These are phyloP conservation scores for Trametes cinnabarina DNA, from an alignment of 768 basidiomycete genomes.

Conservation along the genomic window DNA sequence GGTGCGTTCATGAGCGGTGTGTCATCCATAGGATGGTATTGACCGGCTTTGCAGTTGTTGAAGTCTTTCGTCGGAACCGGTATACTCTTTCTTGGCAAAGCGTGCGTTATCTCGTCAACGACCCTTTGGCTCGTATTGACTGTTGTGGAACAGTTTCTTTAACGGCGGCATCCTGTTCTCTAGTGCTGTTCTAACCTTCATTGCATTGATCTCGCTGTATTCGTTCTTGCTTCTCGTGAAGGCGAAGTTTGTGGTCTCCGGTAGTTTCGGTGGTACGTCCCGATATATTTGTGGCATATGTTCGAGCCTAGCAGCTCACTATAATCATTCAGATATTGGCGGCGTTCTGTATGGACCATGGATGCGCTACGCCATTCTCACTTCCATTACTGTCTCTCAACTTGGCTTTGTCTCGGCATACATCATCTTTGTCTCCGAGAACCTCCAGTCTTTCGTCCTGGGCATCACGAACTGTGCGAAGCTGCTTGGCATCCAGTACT, in stretches of 20 bases:
- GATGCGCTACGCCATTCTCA: conserved; percentile 89
- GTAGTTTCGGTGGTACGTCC: conserved; percentile 86
- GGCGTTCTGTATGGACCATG: conserved; percentile 87
- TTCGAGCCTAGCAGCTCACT: no score
- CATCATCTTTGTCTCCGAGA: conserved; percentile 94
- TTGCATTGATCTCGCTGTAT: conserved; percentile 85
- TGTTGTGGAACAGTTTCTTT: conserved; percentile 60
- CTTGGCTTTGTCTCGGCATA: conserved; percentile 89
- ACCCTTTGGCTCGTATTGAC: background rate
- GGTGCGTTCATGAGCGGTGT: conserved; percentile 63
- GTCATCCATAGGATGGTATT: no score
- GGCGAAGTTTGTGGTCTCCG: conserved; percentile 84
- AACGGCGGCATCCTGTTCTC: conserved; percentile 97
- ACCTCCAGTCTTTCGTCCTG: conserved; percentile 80
- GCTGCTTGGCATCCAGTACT: conserved; percentile 66
- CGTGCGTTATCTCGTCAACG: conserved; percentile 45
- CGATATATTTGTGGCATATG: background rate
- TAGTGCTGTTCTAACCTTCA: conserved; percentile 65
- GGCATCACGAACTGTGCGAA: conserved; percentile 76
- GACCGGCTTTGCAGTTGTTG: conserved; percentile 57
- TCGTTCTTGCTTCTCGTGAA: conserved; percentile 90
- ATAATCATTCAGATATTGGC: conserved; percentile 70
- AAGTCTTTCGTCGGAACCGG: conserved; percentile 97
- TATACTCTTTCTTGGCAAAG: conserved; percentile 93
- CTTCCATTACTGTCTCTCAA: conserved; percentile 86